Base-by-base conservation (phyloP, 2,329 filamentous ascomycete species). In the Huntiella omanensis region DNA sequence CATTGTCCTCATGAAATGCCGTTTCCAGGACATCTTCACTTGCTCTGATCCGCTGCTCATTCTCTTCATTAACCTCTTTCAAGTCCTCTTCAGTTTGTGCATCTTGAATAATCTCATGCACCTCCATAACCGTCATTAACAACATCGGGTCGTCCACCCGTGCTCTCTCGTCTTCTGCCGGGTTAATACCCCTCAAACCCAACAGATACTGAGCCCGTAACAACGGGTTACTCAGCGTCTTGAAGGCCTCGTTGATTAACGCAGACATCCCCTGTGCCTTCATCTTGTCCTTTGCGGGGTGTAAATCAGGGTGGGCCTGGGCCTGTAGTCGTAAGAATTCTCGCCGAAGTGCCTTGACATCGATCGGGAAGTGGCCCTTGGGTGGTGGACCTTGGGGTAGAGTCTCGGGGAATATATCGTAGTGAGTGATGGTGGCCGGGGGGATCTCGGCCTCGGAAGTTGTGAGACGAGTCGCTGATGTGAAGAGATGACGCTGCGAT, bases 161-260 rank as follows among this genome's bases (percentile, higher is more conserved):
- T 4, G 77, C 74, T 2, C 71, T 72, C 62, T 92, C 86, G 56
- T 95, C 86, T 54, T 78, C 75, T 1, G 76, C 77, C 0, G 91
- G 76, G 57, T 94, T 83, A 15, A 87, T 71, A 0, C 79, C 84
- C 36, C 78, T 71, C 45, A 78, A 70, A 50, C 80, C 64, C 3
- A 96, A 71, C 4, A 96, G 65, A 59, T 96, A 94, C 60, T 95
- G 85, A n/a, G 88, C 87, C 17, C 91, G 75, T 41, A 74, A 62
- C 10, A 98, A 66, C 12, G 91, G 87, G 54, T 80, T 75, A 43
- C 73, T 66, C 1, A 98, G 72, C 2, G 87, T 94, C 56, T 76
- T 80, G 69, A 92, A 96, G 1, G 91, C 91, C 53, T 86, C 80
- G 67, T 96, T 96, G 60, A 96, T 87, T 19, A 75, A 71, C 5